Base-by-base conservation (phyloP, 208 protist species). In the Trypanosomatidae sp. region DNA sequence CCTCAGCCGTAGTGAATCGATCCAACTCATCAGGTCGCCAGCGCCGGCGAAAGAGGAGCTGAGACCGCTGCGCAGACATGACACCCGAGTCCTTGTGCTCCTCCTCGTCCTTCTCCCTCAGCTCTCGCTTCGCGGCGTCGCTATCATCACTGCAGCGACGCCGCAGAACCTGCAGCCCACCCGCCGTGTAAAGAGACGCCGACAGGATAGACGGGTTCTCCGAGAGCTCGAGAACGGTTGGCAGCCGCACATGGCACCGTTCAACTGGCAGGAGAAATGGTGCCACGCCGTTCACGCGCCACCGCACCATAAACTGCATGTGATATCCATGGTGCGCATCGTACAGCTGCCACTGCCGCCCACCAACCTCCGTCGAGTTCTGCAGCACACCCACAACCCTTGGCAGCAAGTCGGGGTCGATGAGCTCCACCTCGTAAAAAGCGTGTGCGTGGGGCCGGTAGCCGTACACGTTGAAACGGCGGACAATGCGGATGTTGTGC, bases 291-390 rank as follows among this genome's bases (percentile, higher is more conserved):
- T 82, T 88, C 49, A 93, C 66, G 60, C 78, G 79, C 68, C 88
- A 88, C 50, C 88, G 85, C 19, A 87, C 79, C 88, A 93, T 92
- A 60, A 95, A 92, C 79, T 95, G 88, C 39, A 84, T 82, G 53
- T 87, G 86, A 72, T 88, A 95, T 9, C 62, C 60, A n/a, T 78
- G 62, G 73, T 93, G 86, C 2, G 79, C 72, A 39, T 93, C 87
- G 69, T 91, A 89, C 72, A 86, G 76, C 77, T 90, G 78, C 91
- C 91, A 95, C 28, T 69, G 39, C 17, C 82, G 76, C 15, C 84
- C 83, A 9, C 85, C 88, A 13, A 95, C 80, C 47, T 74, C 67
- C 19, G 62, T 74, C 0, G 86, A 91, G 44, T 80, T 76, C 58
- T 81, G 76, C n/a, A 96, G 82, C 19, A 96, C 46, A 7, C 77